Percentiles rank a stretch among this genome's conserved stretches.
These are phyloP conservation scores for Emmonsiellopsis sp. DNA, from an alignment of 2,329 filamentous ascomycete species.

Conservation along the genomic window DNA sequence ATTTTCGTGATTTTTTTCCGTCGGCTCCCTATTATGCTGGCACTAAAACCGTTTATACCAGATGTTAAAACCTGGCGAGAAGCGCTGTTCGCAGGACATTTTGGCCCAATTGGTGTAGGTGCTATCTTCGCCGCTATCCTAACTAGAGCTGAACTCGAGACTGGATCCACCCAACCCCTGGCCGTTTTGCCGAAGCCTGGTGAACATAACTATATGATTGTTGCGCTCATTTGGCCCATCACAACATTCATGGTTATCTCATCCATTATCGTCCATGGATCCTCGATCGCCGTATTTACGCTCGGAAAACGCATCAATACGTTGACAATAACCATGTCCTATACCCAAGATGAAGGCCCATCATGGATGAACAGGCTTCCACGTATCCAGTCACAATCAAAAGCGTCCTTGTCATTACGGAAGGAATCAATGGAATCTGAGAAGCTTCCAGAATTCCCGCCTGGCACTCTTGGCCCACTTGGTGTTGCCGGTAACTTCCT, in stretches of 20 bases:
- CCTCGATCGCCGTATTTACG: slow-evolving; percentile 96
- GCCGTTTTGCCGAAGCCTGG: slow-evolving; percentile 44
- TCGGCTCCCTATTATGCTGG: slow-evolving; percentile 88
- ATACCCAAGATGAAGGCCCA: slow-evolving; percentile 82
- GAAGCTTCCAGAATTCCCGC: slow-evolving; percentile 50
- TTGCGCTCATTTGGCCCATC: slow-evolving; percentile 90
- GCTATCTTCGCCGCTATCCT: slow-evolving; percentile 93
- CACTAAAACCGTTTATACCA: slow-evolving; percentile 83
- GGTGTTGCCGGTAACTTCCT: slow-evolving; percentile 68
- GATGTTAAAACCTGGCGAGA: slow-evolving; percentile 98
- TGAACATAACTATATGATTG: slow-evolving; percentile 57
- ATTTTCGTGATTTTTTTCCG: slow-evolving; percentile 91
- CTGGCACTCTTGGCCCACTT: slow-evolving; percentile 62
- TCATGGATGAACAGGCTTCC: slow-evolving; percentile 94
- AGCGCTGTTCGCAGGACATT: slow-evolving; percentile 91
- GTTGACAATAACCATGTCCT: slow-evolving; percentile 87
- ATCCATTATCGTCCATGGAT: slow-evolving; percentile 92
- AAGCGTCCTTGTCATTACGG: slow-evolving; percentile 61
- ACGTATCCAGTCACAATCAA: slow-evolving; percentile 70
- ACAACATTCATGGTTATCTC: slow-evolving; percentile 87
- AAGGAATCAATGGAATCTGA: slow-evolving; percentile 57
- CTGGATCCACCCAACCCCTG: slow-evolving; percentile 63
- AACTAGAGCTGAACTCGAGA: slow-evolving; percentile 83
- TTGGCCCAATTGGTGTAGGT: slow-evolving; percentile 93
- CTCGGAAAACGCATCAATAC: slow-evolving; percentile 98